phyloP scores from a whole-genome alignment of 1,284 basidiomycete genomes.

The Apiotrichum laibachii region DNA sequence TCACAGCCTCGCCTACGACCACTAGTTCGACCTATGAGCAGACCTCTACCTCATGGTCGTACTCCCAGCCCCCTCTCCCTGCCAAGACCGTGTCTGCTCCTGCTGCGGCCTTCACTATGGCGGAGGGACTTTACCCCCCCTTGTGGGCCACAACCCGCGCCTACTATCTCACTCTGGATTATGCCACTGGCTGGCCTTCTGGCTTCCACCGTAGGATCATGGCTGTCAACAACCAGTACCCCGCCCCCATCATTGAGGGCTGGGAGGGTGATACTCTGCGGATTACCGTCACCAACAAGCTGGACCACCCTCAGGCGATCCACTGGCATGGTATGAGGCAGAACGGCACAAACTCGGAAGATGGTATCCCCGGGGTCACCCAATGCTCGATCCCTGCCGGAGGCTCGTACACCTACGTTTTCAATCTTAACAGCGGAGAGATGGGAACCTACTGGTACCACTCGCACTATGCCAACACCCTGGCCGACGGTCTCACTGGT shows the following conservation, averaged over 20 bases:
- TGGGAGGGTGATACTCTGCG: constrained; percentile 35
- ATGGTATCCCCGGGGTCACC: constrained; percentile 37
- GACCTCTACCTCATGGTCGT: constrained; percentile 2
- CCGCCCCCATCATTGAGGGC: constrained; percentile 35
- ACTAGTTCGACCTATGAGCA: not conserved
- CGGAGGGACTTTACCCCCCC: not conserved
- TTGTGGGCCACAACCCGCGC: not conserved
- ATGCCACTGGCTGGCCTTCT: constrained; percentile 10
- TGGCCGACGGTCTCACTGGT: constrained; percentile 35
- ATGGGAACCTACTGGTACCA: constrained; percentile 41
- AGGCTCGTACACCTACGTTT: constrained; percentile 55
- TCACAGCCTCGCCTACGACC: not conserved
- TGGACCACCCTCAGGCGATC: constrained; percentile 27
- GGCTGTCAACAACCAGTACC: constrained; percentile 20
- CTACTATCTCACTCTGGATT: constrained; percentile 10
- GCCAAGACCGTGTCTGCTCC: constrained; percentile 1
- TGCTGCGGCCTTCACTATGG: constrained; percentile 3
- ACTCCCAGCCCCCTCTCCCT: constrained; percentile 17
- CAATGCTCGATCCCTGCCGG: constrained; percentile 58
- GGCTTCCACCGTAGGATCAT: constrained; percentile 18
- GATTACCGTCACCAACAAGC: constrained; percentile 31
- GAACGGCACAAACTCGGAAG: constrained; percentile 32
- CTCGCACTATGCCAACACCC: constrained; percentile 33
- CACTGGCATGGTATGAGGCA: constrained; percentile 42
- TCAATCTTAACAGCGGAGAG: constrained; percentile 26